Percentiles rank a stretch among this genome's conserved stretches.
phyloP scores from a whole-genome alignment of 331 rosid species.

The Cydonia oblonga region DNA sequence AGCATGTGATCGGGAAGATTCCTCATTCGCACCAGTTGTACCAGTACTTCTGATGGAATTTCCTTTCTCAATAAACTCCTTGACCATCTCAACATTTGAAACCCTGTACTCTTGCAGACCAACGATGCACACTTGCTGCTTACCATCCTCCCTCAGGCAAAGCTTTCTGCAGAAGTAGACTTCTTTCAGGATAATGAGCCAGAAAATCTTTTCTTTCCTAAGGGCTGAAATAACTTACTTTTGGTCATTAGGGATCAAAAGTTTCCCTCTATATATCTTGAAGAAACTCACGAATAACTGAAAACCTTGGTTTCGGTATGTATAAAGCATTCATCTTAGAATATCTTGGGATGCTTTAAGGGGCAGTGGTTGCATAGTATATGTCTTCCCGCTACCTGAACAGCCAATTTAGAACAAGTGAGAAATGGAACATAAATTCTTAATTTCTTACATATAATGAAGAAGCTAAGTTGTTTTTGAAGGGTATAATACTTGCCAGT shows the following conservation, averaged over 20 bases:
- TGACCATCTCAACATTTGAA: conserved; percentile 54
- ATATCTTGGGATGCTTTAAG: conserved; percentile 71
- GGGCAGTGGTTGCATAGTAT: conserved; percentile 89
- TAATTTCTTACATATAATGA: background rate
- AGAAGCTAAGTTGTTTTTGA: background rate
- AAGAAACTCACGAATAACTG: conserved; percentile 68
- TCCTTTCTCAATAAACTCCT: conserved; percentile 61
- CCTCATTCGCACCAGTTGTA: conserved; percentile 24
- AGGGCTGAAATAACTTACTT: conserved; percentile 36
- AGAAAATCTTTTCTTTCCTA: conserved; percentile 1
- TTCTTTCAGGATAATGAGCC: conserved; percentile 18
- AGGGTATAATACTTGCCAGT: conserved; percentile 42
- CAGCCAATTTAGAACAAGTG: background rate
- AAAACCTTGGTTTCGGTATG: conserved; percentile 63
- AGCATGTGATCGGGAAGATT: conserved; percentile 77
- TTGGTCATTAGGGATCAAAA: conserved; percentile 63
- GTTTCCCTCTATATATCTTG: conserved; percentile 77
- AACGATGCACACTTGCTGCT: conserved; percentile 78
- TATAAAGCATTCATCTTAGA: conserved; percentile 45
- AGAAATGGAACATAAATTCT: background rate
- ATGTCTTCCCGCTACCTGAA: conserved; percentile 78
- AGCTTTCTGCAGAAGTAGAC: conserved; percentile 52
- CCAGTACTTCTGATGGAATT: conserved; percentile 68
- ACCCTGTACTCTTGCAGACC: conserved; percentile 77
- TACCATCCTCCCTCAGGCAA: conserved; percentile 86